Conservation (phyloP, 495 filamentous ascomycete species). For the Rhizodiscina lignyota region DNA sequence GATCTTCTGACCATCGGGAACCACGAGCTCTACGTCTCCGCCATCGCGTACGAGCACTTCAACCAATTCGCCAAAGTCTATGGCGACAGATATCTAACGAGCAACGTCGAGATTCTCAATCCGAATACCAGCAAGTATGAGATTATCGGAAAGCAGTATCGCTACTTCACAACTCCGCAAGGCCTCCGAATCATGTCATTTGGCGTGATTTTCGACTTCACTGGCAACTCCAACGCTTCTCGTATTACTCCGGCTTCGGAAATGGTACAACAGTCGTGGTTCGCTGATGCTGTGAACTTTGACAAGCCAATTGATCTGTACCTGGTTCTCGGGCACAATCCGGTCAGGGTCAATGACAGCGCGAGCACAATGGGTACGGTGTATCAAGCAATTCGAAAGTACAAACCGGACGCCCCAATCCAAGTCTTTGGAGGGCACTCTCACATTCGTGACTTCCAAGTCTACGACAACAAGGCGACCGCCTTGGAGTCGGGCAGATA, state of each 20-base stretch:
- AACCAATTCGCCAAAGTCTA: conserved; percentile 21
- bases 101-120: conserved; percentile 24
- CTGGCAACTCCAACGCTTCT: conserved; percentile 19
- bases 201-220: conserved; percentile 23
- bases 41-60: conserved; percentile 20
- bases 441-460: conserved; percentile 22
- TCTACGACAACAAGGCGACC: conserved; percentile 22
- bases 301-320: conserved; percentile 22
- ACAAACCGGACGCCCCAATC: conserved; percentile 19
- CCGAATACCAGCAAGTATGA: conserved; percentile 15
- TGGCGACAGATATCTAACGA: conserved; percentile 26
- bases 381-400: conserved; percentile 18
- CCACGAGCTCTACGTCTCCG: conserved; percentile 23
- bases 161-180: conserved; percentile 18
- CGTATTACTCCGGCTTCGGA: conserved; percentile 15
- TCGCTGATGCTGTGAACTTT: conserved; percentile 20
- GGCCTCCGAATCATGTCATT: conserved; percentile 26
- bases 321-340: conserved; percentile 25
- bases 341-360: conserved; percentile 9
- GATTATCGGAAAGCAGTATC: conserved; percentile 24
- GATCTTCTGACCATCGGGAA: conserved; percentile 28
- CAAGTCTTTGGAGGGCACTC: conserved; percentile 28
- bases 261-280: conserved; percentile 22
- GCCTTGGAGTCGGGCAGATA: conserved; percentile 25
- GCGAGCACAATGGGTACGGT: conserved; percentile 17